phyloP scores from a whole-genome alignment of 164 flowering plant genomes.

The Vitis amurensis region DNA sequence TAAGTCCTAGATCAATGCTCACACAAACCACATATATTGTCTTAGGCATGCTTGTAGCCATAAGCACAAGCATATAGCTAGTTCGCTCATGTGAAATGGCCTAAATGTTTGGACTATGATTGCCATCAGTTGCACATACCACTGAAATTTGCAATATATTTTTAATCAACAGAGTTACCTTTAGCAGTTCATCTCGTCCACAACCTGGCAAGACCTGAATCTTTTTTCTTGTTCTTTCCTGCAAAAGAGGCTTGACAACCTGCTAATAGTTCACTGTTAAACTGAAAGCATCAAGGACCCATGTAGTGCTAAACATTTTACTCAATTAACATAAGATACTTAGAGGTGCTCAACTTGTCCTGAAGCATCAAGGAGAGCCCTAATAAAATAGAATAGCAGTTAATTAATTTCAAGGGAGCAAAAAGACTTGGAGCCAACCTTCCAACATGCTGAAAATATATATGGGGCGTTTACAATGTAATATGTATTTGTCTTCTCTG shows the following conservation, averaged over 20 bases:
- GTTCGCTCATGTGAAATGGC: too few relatives aligned
- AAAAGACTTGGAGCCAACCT: slow-evolving; percentile 44
- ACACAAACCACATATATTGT: too few relatives aligned
- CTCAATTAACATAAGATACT: neutral
- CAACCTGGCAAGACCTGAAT: slow-evolving; percentile 57
- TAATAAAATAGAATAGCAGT: neutral
- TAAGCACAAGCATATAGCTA: too few relatives aligned
- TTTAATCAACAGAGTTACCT: slow-evolving; percentile 30
- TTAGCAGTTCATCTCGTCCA: slow-evolving; percentile 61
- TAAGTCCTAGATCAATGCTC: too few relatives aligned
- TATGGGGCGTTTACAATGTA: slow-evolving; percentile 93
- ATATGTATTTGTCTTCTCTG: slow-evolving; percentile 94
- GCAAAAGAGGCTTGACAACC: slow-evolving; percentile 77
- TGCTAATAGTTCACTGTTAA: slow-evolving; percentile 11
- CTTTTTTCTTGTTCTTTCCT: slow-evolving; percentile 67
- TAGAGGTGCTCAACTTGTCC: neutral
- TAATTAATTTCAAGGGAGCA: neutral
- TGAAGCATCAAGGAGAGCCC: neutral
- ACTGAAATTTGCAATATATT: too few relatives aligned
- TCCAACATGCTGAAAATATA: slow-evolving; percentile 96
- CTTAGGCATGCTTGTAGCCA: too few relatives aligned
- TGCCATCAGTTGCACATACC: too few relatives aligned
- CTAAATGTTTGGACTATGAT: too few relatives aligned
- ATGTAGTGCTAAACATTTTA: neutral
- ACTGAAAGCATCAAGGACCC: too few relatives aligned